These are phyloP conservation scores for Leonotis leonurus DNA, from an alignment of 257 asterid genomes.

Conservation along the genomic window DNA sequence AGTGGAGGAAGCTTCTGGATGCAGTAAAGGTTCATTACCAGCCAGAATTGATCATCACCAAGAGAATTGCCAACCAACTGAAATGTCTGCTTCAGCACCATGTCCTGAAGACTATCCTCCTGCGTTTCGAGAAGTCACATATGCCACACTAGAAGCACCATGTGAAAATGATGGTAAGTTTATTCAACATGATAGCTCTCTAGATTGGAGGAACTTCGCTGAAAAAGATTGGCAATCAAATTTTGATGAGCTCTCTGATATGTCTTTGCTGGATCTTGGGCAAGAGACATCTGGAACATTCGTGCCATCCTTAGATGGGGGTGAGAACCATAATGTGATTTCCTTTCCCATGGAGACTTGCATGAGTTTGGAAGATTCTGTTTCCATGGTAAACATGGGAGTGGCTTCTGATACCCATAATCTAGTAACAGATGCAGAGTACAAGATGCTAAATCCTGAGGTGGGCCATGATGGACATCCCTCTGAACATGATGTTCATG, in stretches of 20 bases:
- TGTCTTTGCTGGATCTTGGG: constrained; percentile 40
- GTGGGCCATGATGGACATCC: constrained; percentile 32
- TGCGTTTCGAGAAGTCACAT: constrained; percentile 31
- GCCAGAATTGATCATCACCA: constrained; percentile 30
- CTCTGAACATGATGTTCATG: constrained; percentile 34
- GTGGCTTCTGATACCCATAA: constrained; percentile 35
- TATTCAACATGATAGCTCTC: constrained; percentile 35
- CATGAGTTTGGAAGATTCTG: constrained; percentile 26
- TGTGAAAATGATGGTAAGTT: constrained; percentile 31
- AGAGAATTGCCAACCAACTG: constrained; percentile 30
- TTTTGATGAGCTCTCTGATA: constrained; percentile 44
- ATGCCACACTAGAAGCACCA: constrained; percentile 28
- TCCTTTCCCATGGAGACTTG: constrained; percentile 34
- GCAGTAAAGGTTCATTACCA: constrained; percentile 58
- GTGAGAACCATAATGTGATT: constrained; percentile 25
- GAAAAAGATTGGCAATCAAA: constrained; percentile 48
- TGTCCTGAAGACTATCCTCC: constrained; percentile 33
- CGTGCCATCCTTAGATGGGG: constrained; percentile 33
- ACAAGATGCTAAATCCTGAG: constrained; percentile 28
- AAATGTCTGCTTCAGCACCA: constrained; percentile 28
- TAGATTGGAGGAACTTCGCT: constrained; percentile 47
- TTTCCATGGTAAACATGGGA: constrained; percentile 34
- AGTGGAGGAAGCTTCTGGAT: constrained; percentile 62
- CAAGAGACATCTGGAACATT: constrained; percentile 38
- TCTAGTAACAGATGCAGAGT: constrained; percentile 31